Evolutionary conservation across 768 basidiomycete genomes (phyloP).

Genomic region (Lepiota venenata): DNA sequence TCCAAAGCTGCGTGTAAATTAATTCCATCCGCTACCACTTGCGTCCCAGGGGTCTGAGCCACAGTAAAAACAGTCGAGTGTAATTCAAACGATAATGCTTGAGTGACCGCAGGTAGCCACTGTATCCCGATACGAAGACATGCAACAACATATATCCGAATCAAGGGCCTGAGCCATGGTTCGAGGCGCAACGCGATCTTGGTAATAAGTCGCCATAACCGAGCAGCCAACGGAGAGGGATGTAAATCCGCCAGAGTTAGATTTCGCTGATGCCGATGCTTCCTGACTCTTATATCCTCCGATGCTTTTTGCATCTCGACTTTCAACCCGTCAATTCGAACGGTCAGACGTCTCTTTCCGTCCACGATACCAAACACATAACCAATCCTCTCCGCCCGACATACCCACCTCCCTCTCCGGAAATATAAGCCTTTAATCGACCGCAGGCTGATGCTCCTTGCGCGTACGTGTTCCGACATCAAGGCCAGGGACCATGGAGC

Average conservation of each 20-base stretch:
- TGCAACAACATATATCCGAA: conserved; percentile 53
- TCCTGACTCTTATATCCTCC: conserved; percentile 18
- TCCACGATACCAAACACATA: conserved; percentile 51
- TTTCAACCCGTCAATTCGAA: conserved; percentile 60
- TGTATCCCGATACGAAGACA: conserved; percentile 57
- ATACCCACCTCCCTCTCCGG: conserved; percentile 47
- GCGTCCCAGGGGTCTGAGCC: conserved; percentile 46
- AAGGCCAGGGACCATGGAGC: conserved; percentile 60
- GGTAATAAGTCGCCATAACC: conserved; percentile 35
- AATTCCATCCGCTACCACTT: conserved; percentile 47
- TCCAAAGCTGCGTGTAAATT: conserved; percentile 51
- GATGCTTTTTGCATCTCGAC: conserved; percentile 41
- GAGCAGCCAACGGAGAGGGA: conserved; percentile 40
- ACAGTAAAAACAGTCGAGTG: conserved; percentile 51
- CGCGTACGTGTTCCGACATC: conserved; percentile 60
- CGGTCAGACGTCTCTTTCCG: conserved; percentile 52
- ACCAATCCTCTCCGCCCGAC: conserved; percentile 68
- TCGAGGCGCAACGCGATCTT: conserved; percentile 45
- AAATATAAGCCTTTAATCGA: conserved; percentile 78
- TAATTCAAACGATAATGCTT: conserved; percentile 66
- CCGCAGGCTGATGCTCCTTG: conserved; percentile 71
- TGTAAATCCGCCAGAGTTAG: conserved; percentile 47
- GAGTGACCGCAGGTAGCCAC: conserved; percentile 65
- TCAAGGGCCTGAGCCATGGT: conserved; percentile 57
- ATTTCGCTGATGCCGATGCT: conserved; percentile 30